Evolutionary conservation across 805 yeast genomes (phyloP), one percentile per base, ranked within the genome.

Genomic region (Wickerhamomyces chambardii): DNA sequence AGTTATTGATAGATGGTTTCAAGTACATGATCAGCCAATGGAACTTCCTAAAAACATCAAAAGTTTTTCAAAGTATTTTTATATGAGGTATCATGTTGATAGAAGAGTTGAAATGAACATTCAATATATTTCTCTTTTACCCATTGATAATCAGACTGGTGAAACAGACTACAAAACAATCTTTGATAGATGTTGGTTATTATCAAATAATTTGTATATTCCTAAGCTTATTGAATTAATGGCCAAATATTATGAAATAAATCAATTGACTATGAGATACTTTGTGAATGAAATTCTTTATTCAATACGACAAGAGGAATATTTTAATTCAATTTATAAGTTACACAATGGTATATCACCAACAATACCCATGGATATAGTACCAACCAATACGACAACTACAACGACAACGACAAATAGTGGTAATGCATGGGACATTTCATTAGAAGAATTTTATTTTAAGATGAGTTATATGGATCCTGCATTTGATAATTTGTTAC

Each of bases 401-500:
- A 12, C 26, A 24, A n/a, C 26, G 12, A 24, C 26, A 24, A 24
- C 26, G 12, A 12, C 26, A 24, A 16, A 8, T 15, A 27, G n/a
- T n/a, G n/a, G n/a, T n/a, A n/a, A n/a, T 33, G 8, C 22, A 33
- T 4, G 26, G 27, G 26, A 24, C 12, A 24, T 24, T 12, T 24
- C 26, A 15, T 11, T 28, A 18, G 55, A 50, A 31, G 41, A 36
- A 2, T 33, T 40, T 9, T 39, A 33, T 9, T 22, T 37, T 7
- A 16, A 32, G 2, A 8, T 44, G 17, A 34, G 40, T 26, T 29
- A 30, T n/a, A 21, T 47, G 5, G 55, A 50, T 27, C 34, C 44
- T 10, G 46, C 44, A 11, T 48, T 40, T 30, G 50, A 48, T 34
- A 24, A 31, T 7, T 25, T 50, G 10, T 19, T 43, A 3, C 44